phyloP scores from a whole-genome alignment of 2,329 filamentous ascomycete species.

The Polytolypa hystricis region DNA sequence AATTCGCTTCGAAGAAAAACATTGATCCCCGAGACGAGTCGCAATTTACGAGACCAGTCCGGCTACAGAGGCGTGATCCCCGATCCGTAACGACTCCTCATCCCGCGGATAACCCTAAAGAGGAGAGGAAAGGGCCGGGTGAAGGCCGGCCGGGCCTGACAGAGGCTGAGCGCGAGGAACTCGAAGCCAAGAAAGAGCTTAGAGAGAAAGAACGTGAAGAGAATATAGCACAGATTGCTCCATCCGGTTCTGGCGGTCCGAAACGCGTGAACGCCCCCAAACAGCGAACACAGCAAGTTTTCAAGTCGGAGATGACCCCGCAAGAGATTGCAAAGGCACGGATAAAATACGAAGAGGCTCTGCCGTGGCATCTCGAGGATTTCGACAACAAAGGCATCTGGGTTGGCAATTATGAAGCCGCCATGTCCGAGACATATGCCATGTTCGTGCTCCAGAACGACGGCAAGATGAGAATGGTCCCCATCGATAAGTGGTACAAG shows the following conservation, averaged over 20 bases:
- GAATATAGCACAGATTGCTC: slow-evolving; percentile 87
- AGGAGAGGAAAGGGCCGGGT: slow-evolving; percentile 46
- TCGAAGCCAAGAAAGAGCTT: slow-evolving; percentile 55
- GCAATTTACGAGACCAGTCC: slow-evolving; percentile 78
- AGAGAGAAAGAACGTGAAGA: slow-evolving; percentile 75
- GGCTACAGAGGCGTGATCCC: slow-evolving; percentile 80
- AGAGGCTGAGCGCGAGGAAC: slow-evolving; percentile 52
- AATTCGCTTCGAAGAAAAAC: slow-evolving; percentile 55
- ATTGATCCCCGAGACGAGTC: slow-evolving; percentile 62
- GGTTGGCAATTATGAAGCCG: slow-evolving; percentile 83
- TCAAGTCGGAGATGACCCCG: slow-evolving; percentile 63
- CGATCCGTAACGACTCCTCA: slow-evolving; percentile 46
- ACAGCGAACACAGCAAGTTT: slow-evolving; percentile 80
- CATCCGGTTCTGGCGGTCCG: slow-evolving; percentile 57
- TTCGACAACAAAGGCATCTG: slow-evolving; percentile 91
- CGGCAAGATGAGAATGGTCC: slow-evolving; percentile 69
- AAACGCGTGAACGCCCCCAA: slow-evolving; percentile 55
- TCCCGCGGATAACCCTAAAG: slow-evolving; percentile 26
- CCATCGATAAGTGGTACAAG: slow-evolving; percentile 92
- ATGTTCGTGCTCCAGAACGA: slow-evolving; percentile 65
- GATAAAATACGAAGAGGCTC: slow-evolving; percentile 78
- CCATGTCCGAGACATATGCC: slow-evolving; percentile 69
- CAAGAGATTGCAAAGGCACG: slow-evolving; percentile 57
- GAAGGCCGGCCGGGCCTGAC: slow-evolving; percentile 42
- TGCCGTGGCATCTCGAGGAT: slow-evolving; percentile 95